Evolutionary conservation across 1,284 basidiomycete genomes (phyloP).

Genomic region (Ceratobasidium sp.): DNA sequence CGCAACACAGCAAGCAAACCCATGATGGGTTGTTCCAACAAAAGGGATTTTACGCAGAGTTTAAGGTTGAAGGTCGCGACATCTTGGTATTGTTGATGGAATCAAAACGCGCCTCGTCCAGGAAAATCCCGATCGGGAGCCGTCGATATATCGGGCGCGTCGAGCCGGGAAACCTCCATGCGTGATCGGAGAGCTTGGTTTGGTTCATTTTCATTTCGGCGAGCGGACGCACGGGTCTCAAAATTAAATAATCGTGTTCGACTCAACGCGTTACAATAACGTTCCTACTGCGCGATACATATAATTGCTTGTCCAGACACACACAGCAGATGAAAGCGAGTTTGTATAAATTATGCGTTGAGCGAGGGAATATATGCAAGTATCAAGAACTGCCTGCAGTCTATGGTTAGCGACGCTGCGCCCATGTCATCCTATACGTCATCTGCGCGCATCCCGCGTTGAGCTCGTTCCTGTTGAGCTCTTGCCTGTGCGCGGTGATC

Average conservation of each 20-base stretch:
- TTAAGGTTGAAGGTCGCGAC: background rate
- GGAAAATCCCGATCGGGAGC: conserved; percentile 24
- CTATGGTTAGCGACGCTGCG: conserved; percentile 9
- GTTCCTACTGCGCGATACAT: conserved; percentile 27
- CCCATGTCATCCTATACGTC: conserved; percentile 36
- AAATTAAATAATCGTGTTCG: conserved; percentile 11
- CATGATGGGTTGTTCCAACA: too few species aligned
- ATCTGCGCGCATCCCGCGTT: background rate
- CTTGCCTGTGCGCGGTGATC: background rate
- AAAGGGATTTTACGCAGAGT: background rate
- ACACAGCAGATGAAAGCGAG: conserved; percentile 41
- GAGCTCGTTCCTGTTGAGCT: conserved; percentile 16
- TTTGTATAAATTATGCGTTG: conserved; percentile 42
- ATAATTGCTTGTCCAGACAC: background rate
- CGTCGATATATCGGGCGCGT: conserved; percentile 24
- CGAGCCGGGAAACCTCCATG: conserved; percentile 10
- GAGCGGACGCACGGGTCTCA: background rate
- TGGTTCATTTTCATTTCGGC: conserved; percentile 6
- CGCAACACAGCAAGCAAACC: background rate
- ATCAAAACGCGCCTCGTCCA: conserved; percentile 6
- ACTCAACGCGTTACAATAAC: conserved; percentile 22
- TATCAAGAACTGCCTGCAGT: background rate
- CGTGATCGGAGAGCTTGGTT: background rate
- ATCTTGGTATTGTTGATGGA: conserved; percentile 17
- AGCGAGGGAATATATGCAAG: too few species aligned